phyloP scores from a whole-genome alignment of 1,139 yeast genomes.

The Blastobotrys ciferrii region DNA sequence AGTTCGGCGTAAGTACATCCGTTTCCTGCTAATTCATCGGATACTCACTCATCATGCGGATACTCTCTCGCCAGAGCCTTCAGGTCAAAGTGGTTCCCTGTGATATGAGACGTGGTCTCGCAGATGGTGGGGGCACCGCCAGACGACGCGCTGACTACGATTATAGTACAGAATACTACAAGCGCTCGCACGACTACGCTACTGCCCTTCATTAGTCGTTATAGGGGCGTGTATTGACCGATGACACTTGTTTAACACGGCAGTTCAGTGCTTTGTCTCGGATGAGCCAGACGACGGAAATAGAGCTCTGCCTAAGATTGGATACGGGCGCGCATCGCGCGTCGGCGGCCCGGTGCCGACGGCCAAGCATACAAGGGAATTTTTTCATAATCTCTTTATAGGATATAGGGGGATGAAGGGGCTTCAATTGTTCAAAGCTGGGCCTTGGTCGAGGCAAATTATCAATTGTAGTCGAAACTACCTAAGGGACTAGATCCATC shows the following conservation, averaged over 20 bases:
- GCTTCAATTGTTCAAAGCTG: no score
- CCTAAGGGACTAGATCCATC: no score
- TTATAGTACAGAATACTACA: not conserved
- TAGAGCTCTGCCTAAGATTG: no score
- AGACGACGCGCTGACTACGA: not conserved
- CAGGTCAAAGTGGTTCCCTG: conserved; percentile 36
- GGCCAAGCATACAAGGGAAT: no score
- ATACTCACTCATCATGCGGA: conserved; percentile 8
- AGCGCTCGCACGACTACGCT: not conserved
- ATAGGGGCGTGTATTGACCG: not conserved
- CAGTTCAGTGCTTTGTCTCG: not conserved
- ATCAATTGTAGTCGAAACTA: no score
- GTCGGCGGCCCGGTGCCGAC: no score
- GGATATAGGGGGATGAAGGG: no score
- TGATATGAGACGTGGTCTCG: conserved; percentile 30
- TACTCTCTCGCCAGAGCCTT: conserved; percentile 24
- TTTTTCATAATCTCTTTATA: no score
- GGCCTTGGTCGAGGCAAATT: no score
- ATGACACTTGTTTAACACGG: not conserved
- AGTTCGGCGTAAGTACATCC: conserved; percentile 1
- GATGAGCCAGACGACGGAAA: no score
- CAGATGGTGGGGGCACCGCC: conserved; percentile 18
- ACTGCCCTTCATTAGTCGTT: not conserved
- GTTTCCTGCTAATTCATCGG: not conserved
- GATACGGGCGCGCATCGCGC: no score